A percentile compares a stretch with the other conserved stretches of the same genome.
Conservation (phyloP, 2,329 filamentous ascomycete genomes). For the Monosporascus sp. region DNA sequence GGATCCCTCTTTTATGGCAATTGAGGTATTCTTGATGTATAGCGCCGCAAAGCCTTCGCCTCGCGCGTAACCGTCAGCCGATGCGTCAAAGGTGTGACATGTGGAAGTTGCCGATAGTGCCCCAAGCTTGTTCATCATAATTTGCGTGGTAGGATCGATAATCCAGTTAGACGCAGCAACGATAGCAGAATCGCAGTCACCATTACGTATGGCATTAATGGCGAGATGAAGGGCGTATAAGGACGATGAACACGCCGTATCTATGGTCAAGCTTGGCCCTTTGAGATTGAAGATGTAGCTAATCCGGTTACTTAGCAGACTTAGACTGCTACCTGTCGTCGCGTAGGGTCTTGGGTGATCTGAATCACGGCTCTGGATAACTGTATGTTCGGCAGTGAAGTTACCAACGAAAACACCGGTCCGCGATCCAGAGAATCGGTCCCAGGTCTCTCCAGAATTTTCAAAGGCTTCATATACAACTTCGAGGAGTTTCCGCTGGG, state of each 20-base stretch:
- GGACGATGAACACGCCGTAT: slow-evolving; percentile 32
- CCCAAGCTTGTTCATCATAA: too few species aligned
- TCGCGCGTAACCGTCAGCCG: too few species aligned
- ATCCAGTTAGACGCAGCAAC: slow-evolving; percentile 24
- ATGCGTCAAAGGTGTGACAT: too few species aligned
- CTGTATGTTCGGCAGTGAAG: slow-evolving; percentile 18
- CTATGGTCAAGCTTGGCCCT: slow-evolving; percentile 28
- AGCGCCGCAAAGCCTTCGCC: too few species aligned
- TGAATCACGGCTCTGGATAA: slow-evolving; percentile 13
- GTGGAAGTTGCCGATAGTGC: too few species aligned
- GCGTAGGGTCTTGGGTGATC: slow-evolving; percentile 11
- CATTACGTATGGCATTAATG: slow-evolving; percentile 6
- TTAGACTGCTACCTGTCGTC: slow-evolving; percentile 5
- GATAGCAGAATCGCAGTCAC: slow-evolving; percentile 20
- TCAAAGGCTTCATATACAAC: slow-evolving; percentile 27
- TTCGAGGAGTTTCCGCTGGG: slow-evolving; percentile 29
- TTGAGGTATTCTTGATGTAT: too few species aligned
- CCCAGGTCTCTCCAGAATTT: slow-evolving; percentile 19
- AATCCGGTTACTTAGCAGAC: slow-evolving; percentile 20
- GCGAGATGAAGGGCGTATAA: slow-evolving; percentile 26
- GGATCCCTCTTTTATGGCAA: too few species aligned
- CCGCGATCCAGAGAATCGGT: slow-evolving; percentile 9
- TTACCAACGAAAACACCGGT: slow-evolving; percentile 27
- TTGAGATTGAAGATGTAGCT: slow-evolving; percentile 25
- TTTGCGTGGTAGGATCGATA: slow-evolving; percentile 1